Evolutionary conservation across 2,329 filamentous ascomycete species (phyloP), one percentile per base, ranked within the genome.

Genomic region (Ophiocordyceps camponoti-leonardi): DNA sequence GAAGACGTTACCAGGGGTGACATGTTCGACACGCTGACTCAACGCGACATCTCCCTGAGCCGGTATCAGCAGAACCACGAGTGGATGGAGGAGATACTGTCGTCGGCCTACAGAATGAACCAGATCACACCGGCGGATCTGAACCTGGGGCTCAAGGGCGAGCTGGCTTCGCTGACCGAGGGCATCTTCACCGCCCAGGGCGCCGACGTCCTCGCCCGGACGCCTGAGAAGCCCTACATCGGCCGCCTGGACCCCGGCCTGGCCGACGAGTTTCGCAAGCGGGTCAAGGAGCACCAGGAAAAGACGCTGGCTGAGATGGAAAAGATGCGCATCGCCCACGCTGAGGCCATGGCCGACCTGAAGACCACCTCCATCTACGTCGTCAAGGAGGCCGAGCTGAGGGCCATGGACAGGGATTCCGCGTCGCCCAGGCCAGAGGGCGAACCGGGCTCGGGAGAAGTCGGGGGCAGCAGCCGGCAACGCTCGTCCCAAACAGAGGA

Each of bases 1-100:
- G 88, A 96, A 60, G 90, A 95, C 56, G 83, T 83, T 3, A 83
- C 82, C 7, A 73, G 84, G 19, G 87, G 87, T 26, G 92, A 98
- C 60, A 73, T 88, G 59, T 86, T 98, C 56, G 92, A 98, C 58
- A 77, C 86, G 50, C 69, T 95, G 50, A 90, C 86, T 0, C 88
- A 88, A 3, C 77, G 88, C 41, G 92, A 98, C 51, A 83, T 98
- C 49, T 94, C 87, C 53, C 70, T 86, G 49, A 77, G 79, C 51
- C 77, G 92, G 46, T 98, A 95, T 61, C 82, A 82, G 59, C 87
- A 95, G 58, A 93, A 98, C 55, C 90, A 98, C 56, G 86, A 94
- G 61, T 96, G 90, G 92, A 94, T 98, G 86, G 92, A 96, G 58
- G 90, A 98, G 63, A 81, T 98, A 26, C 75, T 96, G 45, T 86